These are phyloP conservation scores for Annulohypoxylon maeteangense DNA, from an alignment of 495 filamentous ascomycete species.

Conservation along the genomic window DNA sequence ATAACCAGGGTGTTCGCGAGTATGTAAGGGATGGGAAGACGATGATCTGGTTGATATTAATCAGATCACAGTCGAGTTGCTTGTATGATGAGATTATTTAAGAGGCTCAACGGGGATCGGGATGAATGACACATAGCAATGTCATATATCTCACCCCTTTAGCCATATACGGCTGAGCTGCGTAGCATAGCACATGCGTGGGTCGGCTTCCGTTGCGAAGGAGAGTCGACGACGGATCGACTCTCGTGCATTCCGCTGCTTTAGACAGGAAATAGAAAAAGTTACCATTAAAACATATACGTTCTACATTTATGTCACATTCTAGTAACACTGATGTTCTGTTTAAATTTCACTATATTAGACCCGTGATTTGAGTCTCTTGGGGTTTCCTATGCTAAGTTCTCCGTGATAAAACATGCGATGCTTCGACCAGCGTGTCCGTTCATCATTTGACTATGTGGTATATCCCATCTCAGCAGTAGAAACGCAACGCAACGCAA, in stretches of 20 bases:
- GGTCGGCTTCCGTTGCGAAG: conserved; percentile 16
- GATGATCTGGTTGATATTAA: conserved; percentile 16
- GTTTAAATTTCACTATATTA: conserved; percentile 2
- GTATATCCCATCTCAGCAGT: conserved; percentile 25
- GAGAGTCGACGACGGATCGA: conserved; percentile 13
- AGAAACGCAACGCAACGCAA: conserved; percentile 26
- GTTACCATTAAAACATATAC: neutral
- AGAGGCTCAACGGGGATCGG: conserved; percentile 10
- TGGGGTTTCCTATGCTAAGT: neutral
- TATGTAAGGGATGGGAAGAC: conserved; percentile 5
- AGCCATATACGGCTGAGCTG: conserved; percentile 17
- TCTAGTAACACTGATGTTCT: neutral
- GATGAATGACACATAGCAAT: conserved; percentile 4
- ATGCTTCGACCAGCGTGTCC: neutral
- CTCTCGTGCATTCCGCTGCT: conserved; percentile 16
- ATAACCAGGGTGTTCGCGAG: no score
- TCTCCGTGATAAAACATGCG: neutral
- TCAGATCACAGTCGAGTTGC: neutral
- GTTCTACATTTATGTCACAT: neutral
- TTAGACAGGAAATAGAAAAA: conserved; percentile 35
- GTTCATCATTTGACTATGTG: neutral
- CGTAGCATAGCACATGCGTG: conserved; percentile 24
- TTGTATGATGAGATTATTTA: conserved; percentile 1
- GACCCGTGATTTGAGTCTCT: neutral
- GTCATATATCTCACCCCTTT: neutral